Evolutionary conservation across 139 green algal species (phyloP).

Genomic region (Pycnococcus provasolii): DNA sequence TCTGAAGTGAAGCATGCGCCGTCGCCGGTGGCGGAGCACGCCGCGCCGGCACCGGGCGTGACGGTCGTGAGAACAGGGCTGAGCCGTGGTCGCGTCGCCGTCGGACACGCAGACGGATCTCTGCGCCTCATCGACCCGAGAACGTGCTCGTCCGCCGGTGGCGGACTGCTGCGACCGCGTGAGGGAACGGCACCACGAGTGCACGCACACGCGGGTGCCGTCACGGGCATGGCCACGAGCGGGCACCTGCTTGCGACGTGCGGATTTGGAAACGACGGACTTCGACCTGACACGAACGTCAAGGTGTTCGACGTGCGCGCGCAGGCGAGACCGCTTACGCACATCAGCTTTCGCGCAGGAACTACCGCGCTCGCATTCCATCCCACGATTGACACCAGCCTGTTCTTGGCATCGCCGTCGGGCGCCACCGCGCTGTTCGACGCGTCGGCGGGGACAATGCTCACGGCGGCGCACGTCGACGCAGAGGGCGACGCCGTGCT

Average conservation of each 20-base stretch:
- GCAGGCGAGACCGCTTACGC: slow-evolving; percentile 37
- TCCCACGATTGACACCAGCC: slow-evolving; percentile 45
- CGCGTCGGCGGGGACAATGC: neutral
- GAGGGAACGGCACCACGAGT: too few relatives aligned
- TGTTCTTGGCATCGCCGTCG: slow-evolving; percentile 47
- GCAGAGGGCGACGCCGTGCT: slow-evolving; percentile 41
- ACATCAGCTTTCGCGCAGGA: slow-evolving; percentile 40
- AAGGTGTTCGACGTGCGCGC: slow-evolving; percentile 62
- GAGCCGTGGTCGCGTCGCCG: neutral
- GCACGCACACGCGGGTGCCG: slow-evolving; percentile 42
- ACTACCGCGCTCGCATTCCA: slow-evolving; percentile 52
- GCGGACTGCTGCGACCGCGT: too few relatives aligned
- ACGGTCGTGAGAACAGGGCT: neutral
- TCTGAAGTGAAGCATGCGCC: too few relatives aligned
- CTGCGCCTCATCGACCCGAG: slow-evolving; percentile 6
- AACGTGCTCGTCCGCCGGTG: neutral
- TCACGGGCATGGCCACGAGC: slow-evolving; percentile 45
- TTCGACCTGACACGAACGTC: slow-evolving; percentile 36
- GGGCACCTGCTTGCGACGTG: slow-evolving; percentile 49
- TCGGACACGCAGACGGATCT: slow-evolving; percentile 1
- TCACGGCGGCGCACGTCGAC: slow-evolving; percentile 21
- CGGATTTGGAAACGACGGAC: slow-evolving; percentile 38
- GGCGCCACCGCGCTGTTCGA: slow-evolving; percentile 57
- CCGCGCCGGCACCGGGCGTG: too few relatives aligned
- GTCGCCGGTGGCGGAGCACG: too few relatives aligned